These are phyloP conservation scores for Collybiopsis luxurians DNA, from an alignment of 768 basidiomycete species.

Conservation along the genomic window DNA sequence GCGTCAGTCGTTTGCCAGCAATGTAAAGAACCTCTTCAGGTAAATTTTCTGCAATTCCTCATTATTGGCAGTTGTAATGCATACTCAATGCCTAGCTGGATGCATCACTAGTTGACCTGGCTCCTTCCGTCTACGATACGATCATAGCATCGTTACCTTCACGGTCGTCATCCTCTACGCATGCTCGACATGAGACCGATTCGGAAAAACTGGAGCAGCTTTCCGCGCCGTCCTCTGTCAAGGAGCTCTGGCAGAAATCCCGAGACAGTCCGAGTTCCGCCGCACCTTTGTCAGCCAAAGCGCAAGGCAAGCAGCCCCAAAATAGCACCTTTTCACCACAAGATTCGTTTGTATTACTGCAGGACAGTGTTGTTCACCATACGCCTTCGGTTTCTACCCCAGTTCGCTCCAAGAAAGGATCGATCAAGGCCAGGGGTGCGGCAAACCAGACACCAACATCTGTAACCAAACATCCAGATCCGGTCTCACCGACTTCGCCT, in stretches of 20 bases:
- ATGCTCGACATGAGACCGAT: constrained; percentile 35
- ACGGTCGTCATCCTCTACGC: constrained; percentile 29
- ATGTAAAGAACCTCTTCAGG: constrained; percentile 89
- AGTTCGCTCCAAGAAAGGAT: constrained; percentile 39
- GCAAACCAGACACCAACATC: constrained; percentile 16
- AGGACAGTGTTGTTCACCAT: constrained; percentile 74
- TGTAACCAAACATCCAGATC: constrained; percentile 36
- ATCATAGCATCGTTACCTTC: constrained; percentile 66
- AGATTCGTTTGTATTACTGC: constrained; percentile 89
- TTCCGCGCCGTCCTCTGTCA: constrained; percentile 48
- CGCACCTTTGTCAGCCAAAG: constrained; percentile 47
- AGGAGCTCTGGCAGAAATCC: constrained; percentile 63
- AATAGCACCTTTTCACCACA: constrained; percentile 57
- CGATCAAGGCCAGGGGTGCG: constrained; percentile 29
- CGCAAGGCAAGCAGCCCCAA: constrained; percentile 60
- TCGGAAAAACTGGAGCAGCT: constrained; percentile 45
- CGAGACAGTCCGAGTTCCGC: constrained; percentile 34
- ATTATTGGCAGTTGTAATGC: constrained; percentile 7
- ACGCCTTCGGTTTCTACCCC: constrained; percentile 58
- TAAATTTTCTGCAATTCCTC: constrained; percentile 22
- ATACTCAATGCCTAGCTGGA: constrained; percentile 54
- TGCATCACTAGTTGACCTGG: constrained; percentile 84
- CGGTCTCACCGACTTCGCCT: constrained; percentile 60
- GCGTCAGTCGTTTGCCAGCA: constrained; percentile 65
- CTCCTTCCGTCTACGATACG: constrained; percentile 86